Conservation (phyloP, 1,284 basidiomycete species). For the Sanghuangporus weigelae region DNA sequence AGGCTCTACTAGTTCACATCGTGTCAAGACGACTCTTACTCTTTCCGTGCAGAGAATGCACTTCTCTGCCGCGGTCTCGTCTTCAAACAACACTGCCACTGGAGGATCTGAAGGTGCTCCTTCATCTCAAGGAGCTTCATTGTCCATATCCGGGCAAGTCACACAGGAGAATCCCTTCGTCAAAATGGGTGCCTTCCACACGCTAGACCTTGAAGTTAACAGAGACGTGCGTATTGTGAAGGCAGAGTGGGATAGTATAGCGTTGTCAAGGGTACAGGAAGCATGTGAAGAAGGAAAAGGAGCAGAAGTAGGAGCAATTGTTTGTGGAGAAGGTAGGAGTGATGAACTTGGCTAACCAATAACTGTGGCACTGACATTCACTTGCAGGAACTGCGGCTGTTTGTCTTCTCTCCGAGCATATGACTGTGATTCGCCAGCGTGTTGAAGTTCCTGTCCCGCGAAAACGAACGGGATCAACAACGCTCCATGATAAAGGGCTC, state of each 20-base stretch:
- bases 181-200: conserved; percentile 93
- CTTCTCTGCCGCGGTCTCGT: conserved; percentile 27
- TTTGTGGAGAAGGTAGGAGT: conserved; percentile 79
- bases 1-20: conserved; percentile 89
- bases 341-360: neutral
- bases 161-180: conserved; percentile 90
- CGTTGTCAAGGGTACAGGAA: conserved; percentile 79
- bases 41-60: conserved; percentile 62
- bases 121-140: conserved; percentile 47
- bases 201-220: conserved; percentile 89
- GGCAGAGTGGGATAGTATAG: conserved; percentile 86
- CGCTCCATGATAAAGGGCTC: conserved; percentile 84
- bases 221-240: conserved; percentile 93
- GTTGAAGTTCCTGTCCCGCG: conserved; percentile 89
- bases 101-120: conserved; percentile 35
- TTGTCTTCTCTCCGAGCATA: conserved; percentile 93
- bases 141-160: conserved; percentile 89
- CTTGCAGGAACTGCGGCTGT: conserved; percentile 80
- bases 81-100: conserved; percentile 46
- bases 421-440: conserved; percentile 91
- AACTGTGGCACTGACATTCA: neutral
- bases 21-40: conserved; percentile 84
- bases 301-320: conserved; percentile 94
- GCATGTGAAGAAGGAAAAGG: conserved; percentile 88
- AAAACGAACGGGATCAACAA: conserved; percentile 80